These are phyloP conservation scores for Candida chilensis DNA, from an alignment of 805 yeast species.

Conservation along the genomic window DNA sequence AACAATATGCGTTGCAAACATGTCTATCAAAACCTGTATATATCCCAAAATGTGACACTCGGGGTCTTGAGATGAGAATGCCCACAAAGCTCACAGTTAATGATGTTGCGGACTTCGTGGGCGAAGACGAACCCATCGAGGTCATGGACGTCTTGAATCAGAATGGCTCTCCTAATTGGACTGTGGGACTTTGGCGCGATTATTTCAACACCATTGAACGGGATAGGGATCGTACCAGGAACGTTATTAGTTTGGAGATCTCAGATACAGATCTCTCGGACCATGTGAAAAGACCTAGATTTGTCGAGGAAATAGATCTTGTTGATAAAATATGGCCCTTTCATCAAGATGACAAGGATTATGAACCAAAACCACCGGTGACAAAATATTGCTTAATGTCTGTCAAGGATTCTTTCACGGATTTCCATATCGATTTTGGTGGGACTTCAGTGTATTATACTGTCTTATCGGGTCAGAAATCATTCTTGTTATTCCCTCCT, in stretches of 20 bases:
- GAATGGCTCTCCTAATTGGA: constrained; percentile 60
- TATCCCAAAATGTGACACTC: constrained; percentile 20
- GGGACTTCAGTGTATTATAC: constrained; percentile 91
- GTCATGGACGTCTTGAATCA: constrained; percentile 90
- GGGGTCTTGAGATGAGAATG: constrained; percentile 36
- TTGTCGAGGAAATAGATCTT: constrained; percentile 59
- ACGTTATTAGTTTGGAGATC: constrained; percentile 78
- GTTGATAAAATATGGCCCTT: constrained; percentile 57
- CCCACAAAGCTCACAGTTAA: constrained; percentile 50
- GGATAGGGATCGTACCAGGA: constrained; percentile 57
- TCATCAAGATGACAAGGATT: constrained; percentile 11
- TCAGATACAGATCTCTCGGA: constrained; percentile 44
- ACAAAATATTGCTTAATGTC: constrained; percentile 83
- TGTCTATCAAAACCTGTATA: constrained; percentile 35
- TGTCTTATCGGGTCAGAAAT: constrained; percentile 64
- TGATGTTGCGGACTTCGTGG: constrained; percentile 48
- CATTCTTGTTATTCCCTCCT: constrained; percentile 76
- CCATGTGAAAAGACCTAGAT: constrained; percentile 49
- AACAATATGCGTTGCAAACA: constrained; percentile 20
- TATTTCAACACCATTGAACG: constrained; percentile 41
- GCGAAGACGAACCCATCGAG: constrained; percentile 55
- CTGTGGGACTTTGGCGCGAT: constrained; percentile 62
- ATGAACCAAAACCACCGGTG: constrained; percentile 41
- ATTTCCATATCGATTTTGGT: constrained; percentile 87
- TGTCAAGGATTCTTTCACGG: constrained; percentile 72